phyloP scores from a whole-genome alignment of 352 stramenopile genomes.

The Phytophthora capsici region DNA sequence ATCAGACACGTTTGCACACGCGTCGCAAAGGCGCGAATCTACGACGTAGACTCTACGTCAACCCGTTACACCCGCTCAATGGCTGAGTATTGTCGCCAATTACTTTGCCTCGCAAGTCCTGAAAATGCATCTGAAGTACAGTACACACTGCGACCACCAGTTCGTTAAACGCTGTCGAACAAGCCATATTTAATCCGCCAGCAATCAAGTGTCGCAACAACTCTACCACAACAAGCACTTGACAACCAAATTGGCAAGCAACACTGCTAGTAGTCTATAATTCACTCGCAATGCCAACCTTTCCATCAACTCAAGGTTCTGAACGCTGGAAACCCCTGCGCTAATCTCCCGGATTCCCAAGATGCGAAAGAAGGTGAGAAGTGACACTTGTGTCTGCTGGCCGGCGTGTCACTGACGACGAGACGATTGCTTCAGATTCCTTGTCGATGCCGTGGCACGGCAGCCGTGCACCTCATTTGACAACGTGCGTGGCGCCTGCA shows the following conservation, averaged over 20 bases:
- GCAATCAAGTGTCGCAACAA: slow-evolving; percentile 2
- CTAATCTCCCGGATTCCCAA: neutral
- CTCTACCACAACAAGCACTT: too few species aligned
- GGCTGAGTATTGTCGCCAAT: neutral
- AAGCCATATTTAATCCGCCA: neutral
- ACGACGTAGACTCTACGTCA: too few species aligned
- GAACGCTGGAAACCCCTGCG: too few species aligned
- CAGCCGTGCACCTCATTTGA: slow-evolving; percentile 14
- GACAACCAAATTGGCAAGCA: neutral
- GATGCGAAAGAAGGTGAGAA: neutral
- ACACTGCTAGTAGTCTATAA: neutral
- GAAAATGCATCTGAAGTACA: too few species aligned
- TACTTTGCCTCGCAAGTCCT: too few species aligned
- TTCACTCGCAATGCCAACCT: too few species aligned
- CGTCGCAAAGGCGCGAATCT: too few species aligned
- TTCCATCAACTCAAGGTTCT: too few species aligned
- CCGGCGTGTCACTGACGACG: slow-evolving; percentile 13
- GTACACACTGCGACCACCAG: neutral
- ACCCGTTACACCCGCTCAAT: too few species aligned
- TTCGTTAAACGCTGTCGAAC: slow-evolving; percentile 9
- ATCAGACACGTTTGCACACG: too few species aligned
- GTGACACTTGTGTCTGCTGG: neutral
- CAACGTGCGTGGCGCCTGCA: slow-evolving; percentile 19
- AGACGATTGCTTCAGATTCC: slow-evolving; percentile 32
- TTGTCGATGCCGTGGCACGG: too few species aligned